Percentiles rank a stretch among this genome's conserved stretches.
Evolutionary conservation across 208 protist species (phyloP).

Genomic region (Trypanosoma theileri): DNA sequence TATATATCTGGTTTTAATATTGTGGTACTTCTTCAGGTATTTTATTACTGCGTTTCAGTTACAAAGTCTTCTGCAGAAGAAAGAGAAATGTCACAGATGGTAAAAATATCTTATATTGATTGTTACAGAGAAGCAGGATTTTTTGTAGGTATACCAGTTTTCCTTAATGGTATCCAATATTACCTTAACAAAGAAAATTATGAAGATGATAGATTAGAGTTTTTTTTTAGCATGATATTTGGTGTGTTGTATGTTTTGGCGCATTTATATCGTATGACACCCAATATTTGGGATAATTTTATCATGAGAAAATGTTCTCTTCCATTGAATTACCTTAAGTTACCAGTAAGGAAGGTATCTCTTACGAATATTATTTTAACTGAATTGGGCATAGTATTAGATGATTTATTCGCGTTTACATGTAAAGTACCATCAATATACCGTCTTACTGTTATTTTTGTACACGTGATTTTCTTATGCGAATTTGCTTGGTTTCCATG

Average conservation of each 20-base stretch:
- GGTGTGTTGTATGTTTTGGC: slow-evolving; percentile 68
- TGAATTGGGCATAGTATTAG: slow-evolving; percentile 65
- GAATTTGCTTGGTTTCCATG: slow-evolving; percentile 63
- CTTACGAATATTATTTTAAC: slow-evolving; percentile 30
- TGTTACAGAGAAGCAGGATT: slow-evolving; percentile 44
- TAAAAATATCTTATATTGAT: slow-evolving; percentile 67
- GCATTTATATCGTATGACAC: slow-evolving; percentile 69
- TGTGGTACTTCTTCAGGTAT: slow-evolving; percentile 54
- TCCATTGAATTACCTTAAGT: slow-evolving; percentile 49
- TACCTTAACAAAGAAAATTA: slow-evolving; percentile 5
- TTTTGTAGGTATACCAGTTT: slow-evolving; percentile 34
- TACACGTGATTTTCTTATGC: slow-evolving; percentile 61
- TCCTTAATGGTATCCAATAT: slow-evolving; percentile 23
- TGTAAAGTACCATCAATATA: slow-evolving; percentile 62
- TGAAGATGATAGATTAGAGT: slow-evolving; percentile 26
- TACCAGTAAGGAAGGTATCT: slow-evolving; percentile 21
- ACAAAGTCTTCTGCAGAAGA: slow-evolving; percentile 49
- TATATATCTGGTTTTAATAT: slow-evolving; percentile 62
- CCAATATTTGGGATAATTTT: slow-evolving; percentile 83
- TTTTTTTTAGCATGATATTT: slow-evolving; percentile 51
- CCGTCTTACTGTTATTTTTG: slow-evolving; percentile 56
- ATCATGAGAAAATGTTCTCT: slow-evolving; percentile 69
- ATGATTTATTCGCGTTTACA: slow-evolving; percentile 88
- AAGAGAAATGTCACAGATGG: slow-evolving; percentile 28
- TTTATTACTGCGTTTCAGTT: slow-evolving; percentile 53